Conservation (phyloP, 768 basidiomycete species). For the Suillus placidus region DNA sequence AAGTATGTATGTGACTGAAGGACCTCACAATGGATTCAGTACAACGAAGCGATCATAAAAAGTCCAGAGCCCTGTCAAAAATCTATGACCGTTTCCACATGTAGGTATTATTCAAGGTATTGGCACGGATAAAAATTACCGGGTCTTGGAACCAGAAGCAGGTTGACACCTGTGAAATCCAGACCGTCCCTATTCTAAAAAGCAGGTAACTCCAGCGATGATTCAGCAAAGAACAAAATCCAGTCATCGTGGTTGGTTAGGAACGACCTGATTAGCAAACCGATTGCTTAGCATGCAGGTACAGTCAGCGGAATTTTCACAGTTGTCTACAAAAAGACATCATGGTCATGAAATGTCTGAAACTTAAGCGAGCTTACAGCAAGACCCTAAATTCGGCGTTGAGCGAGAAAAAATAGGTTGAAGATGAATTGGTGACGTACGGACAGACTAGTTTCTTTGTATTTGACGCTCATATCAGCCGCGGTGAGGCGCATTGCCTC, state of each 20-base stretch:
- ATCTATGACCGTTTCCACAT: background rate
- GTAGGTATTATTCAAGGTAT: slow-evolving; percentile 1
- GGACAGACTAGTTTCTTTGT: slow-evolving; percentile 94
- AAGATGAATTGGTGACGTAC: slow-evolving; percentile 44
- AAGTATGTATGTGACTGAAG: background rate
- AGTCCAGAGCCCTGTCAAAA: background rate
- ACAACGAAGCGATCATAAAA: background rate
- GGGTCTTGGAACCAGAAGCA: background rate
- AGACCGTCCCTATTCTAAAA: background rate
- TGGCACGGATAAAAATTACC: background rate
- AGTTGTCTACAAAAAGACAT: slow-evolving; percentile 48
- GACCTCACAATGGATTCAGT: background rate
- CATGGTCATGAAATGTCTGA: slow-evolving; percentile 13
- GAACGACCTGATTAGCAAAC: background rate
- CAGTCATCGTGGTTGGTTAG: background rate
- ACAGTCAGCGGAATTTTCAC: slow-evolving; percentile 86
- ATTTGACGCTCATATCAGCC: slow-evolving; percentile 92
- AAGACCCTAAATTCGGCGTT: slow-evolving; percentile 45
- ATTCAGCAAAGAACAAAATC: background rate
- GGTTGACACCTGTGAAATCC: background rate
- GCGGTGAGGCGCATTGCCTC: slow-evolving; percentile 94
- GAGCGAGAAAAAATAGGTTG: background rate
- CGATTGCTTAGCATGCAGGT: slow-evolving; percentile 65
- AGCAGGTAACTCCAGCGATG: background rate
- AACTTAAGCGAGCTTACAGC: slow-evolving; percentile 46